phyloP scores from a whole-genome alignment of 2,329 filamentous ascomycete genomes.

The Lachnellula subtilissima region DNA sequence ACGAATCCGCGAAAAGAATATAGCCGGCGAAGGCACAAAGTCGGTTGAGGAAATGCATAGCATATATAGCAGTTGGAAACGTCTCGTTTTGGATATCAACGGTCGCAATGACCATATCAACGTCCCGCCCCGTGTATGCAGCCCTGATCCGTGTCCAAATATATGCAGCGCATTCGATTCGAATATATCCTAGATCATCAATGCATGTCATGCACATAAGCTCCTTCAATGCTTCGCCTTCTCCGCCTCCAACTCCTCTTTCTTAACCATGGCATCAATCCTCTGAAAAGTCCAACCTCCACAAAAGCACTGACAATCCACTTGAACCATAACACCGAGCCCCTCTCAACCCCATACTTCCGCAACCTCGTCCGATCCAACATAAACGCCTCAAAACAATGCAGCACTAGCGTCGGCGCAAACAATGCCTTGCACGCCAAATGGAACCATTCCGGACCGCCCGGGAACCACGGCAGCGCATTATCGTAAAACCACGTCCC shows the following conservation, averaged over 20 bases:
- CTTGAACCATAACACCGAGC: slow-evolving; percentile 44
- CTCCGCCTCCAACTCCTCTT: slow-evolving; percentile 39
- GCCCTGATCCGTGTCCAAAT: too few relatives aligned
- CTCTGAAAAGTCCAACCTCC: slow-evolving; percentile 48
- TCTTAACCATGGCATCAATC: slow-evolving; percentile 45
- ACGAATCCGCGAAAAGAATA: too few relatives aligned
- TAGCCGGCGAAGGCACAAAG: too few relatives aligned
- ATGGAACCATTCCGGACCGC: slow-evolving; percentile 53
- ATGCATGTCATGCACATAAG: too few relatives aligned
- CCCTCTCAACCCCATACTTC: slow-evolving; percentile 44
- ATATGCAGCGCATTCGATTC: too few relatives aligned
- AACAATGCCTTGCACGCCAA: slow-evolving; percentile 57
- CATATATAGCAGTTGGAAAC: too few relatives aligned
- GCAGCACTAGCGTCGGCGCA: slow-evolving; percentile 56
- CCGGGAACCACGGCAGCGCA: slow-evolving; percentile 49
- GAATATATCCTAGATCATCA: too few relatives aligned
- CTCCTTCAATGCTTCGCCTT: slow-evolving; percentile 36
- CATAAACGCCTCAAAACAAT: slow-evolving; percentile 57
- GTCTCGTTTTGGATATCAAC: too few relatives aligned
- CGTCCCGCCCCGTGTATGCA: too few relatives aligned
- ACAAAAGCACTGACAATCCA: slow-evolving; percentile 51
- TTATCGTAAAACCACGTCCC: slow-evolving; percentile 46
- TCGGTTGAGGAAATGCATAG: too few relatives aligned
- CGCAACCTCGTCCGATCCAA: slow-evolving; percentile 45
- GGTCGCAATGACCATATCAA: too few relatives aligned